These are phyloP conservation scores for Daldinia eschscholtzii DNA, from an alignment of 2,329 filamentous ascomycete species.

Conservation along the genomic window DNA sequence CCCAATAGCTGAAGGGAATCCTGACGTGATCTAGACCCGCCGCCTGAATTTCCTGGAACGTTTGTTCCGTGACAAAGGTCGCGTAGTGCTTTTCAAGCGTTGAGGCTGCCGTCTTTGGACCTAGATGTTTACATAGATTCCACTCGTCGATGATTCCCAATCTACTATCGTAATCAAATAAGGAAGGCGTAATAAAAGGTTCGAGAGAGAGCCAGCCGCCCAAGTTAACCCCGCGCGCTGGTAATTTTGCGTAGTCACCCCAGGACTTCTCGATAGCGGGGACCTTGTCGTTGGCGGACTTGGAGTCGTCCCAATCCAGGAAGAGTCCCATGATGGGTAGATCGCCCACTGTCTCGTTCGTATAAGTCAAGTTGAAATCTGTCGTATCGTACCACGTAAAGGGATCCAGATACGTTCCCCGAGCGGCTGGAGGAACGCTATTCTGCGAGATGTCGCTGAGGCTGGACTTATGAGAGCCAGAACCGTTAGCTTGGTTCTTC, in stretches of 20 bases:
- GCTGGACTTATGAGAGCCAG: slow-evolving; percentile 56
- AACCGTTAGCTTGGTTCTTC: slow-evolving; percentile 64
- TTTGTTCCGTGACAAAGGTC: slow-evolving; percentile 85
- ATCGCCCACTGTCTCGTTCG: slow-evolving; percentile 83
- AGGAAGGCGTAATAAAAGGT: slow-evolving; percentile 93
- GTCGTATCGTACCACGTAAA: slow-evolving; percentile 91
- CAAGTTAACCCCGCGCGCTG: slow-evolving; percentile 90
- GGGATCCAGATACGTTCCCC: slow-evolving; percentile 85
- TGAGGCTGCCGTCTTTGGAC: slow-evolving; percentile 69
- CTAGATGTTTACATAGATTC: slow-evolving; percentile 79
- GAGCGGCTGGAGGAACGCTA: slow-evolving; percentile 74
- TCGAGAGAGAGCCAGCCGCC: slow-evolving; percentile 96
- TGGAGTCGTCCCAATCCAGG: slow-evolving; percentile 86
- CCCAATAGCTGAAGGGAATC: slow-evolving; percentile 97
- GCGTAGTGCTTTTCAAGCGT: slow-evolving; percentile 93
- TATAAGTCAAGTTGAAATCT: slow-evolving; percentile 96
- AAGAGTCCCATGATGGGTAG: slow-evolving; percentile 93
- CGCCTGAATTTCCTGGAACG: slow-evolving; percentile 84
- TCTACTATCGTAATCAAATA: slow-evolving; percentile 77
- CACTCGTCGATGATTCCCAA: slow-evolving; percentile 87
- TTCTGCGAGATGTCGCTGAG: slow-evolving; percentile 66
- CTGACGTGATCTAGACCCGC: slow-evolving; percentile 97
- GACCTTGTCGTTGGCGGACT: slow-evolving; percentile 81
- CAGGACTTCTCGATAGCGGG: slow-evolving; percentile 81
- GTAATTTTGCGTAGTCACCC: slow-evolving; percentile 79